phyloP scores from a whole-genome alignment of 306 rosid genomes.

The Gillenia trifoliata region DNA sequence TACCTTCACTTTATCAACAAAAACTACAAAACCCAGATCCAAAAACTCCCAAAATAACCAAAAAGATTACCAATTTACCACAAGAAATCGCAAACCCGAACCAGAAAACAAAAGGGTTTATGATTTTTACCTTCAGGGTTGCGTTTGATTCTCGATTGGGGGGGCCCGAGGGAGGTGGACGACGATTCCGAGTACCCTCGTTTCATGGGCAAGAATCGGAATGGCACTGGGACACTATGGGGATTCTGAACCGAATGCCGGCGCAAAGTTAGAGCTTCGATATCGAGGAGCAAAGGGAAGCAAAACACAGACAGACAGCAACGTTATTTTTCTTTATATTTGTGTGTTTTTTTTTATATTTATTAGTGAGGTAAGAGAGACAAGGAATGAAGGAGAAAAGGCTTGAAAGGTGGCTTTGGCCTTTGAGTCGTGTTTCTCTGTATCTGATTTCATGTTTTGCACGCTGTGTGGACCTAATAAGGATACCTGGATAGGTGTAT shows the following conservation, averaged over 20 bases:
- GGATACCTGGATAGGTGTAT: no score
- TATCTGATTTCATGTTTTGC: neutral
- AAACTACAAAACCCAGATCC: constrained; percentile 33
- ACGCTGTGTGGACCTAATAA: constrained; percentile 9
- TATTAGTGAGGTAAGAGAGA: neutral
- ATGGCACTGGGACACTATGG: neutral
- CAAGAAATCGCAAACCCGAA: constrained; percentile 17
- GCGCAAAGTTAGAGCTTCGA: neutral
- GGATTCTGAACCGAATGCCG: constrained; percentile 12
- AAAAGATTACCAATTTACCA: constrained; percentile 18
- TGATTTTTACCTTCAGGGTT: constrained; percentile 63
- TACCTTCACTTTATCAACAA: constrained; percentile 13
- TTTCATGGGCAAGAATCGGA: constrained; percentile 51
- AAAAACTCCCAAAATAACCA: constrained; percentile 6
- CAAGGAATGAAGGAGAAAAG: neutral
- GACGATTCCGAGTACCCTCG: constrained; percentile 75
- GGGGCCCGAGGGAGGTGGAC: constrained; percentile 67
- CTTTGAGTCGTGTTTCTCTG: neutral
- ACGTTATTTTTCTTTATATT: neutral
- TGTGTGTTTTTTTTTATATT: neutral
- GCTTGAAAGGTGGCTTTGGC: neutral
- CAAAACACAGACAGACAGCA: neutral
- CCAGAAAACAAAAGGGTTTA: constrained; percentile 4
- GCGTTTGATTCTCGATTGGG: constrained; percentile 68
- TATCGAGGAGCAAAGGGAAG: neutral